A percentile compares a stretch with the other conserved stretches of the same genome.
These are phyloP conservation scores for Coniochaeta sp. DNA, from an alignment of 2,329 filamentous ascomycete genomes.

Conservation along the genomic window DNA sequence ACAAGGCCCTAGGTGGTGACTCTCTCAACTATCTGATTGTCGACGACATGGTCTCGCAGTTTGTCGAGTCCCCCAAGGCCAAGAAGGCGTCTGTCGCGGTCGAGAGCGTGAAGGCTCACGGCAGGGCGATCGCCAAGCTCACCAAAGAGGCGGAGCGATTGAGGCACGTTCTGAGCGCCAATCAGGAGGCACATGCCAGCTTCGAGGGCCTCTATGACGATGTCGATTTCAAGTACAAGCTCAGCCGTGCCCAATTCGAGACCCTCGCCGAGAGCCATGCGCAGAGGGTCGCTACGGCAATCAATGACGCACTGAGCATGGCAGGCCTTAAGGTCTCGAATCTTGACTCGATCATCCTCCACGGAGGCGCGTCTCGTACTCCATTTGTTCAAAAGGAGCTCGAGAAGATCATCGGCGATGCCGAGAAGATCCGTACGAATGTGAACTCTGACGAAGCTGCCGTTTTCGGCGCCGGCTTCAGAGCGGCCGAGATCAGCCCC, in stretches of 20 bases:
- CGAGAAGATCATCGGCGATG: slow-evolving; percentile 63
- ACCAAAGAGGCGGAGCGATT: slow-evolving; percentile 84
- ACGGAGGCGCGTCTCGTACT: slow-evolving; percentile 83
- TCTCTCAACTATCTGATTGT: slow-evolving; percentile 80
- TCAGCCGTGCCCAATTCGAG: slow-evolving; percentile 75
- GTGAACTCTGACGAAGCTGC: slow-evolving; percentile 97
- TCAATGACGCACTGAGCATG: slow-evolving; percentile 66
- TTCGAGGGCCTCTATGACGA: slow-evolving; percentile 92
- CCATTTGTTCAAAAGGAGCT: slow-evolving; percentile 90
- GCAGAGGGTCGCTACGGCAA: slow-evolving; percentile 58
- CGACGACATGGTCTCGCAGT: slow-evolving; percentile 78
- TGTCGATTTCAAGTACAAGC: slow-evolving; percentile 87
- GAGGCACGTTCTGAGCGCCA: slow-evolving; percentile 88
- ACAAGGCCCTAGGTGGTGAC: slow-evolving; percentile 83
- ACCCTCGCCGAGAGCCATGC: slow-evolving; percentile 61
- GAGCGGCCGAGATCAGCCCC: slow-evolving; percentile 83
- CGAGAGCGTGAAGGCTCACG: slow-evolving; percentile 63
- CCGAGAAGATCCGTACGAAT: slow-evolving; percentile 80
- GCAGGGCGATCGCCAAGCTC: slow-evolving; percentile 81
- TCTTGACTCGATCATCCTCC: slow-evolving; percentile 84
- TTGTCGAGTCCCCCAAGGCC: slow-evolving; percentile 61
- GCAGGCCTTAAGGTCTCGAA: slow-evolving; percentile 68
- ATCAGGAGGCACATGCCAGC: slow-evolving; percentile 68
- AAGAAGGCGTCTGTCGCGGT: slow-evolving; percentile 56
- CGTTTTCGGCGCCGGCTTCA: slow-evolving; percentile 92